Base-by-base conservation (phyloP, 768 basidiomycete genomes). In the Mycena metata region DNA sequence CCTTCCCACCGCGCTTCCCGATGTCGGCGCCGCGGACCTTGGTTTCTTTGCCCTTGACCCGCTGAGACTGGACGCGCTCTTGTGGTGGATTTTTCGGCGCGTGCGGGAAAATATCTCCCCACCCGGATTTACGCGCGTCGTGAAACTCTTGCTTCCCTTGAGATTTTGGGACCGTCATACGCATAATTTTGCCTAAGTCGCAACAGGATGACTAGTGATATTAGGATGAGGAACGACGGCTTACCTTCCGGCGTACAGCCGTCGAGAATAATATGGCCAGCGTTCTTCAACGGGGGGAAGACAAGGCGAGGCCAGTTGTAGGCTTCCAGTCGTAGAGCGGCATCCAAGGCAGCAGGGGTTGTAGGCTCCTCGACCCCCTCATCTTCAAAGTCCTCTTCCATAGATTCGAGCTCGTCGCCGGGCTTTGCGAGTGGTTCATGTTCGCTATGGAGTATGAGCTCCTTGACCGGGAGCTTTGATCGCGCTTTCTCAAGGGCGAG, bases 61-160 rank as follows among this genome's bases (percentile, higher is more conserved):
- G 78, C 64, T 74, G 76, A 49, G 82, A 80, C 72, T 86, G 83
- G 74, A 83, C 81, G 4, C 91, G 89, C 69, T 90, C 88, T 63
- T 93, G 88, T 0, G 92, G 89, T 8, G 83, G 75, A 75, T 93
- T 94, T 79, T 96, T 96, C 6, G 96, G 89, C 19, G 83, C 79
- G 75, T 98, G 96, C 23, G 98, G 98, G 80, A 99, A 98, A 24
- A 95, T 83, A 77, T 99, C 98, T 21, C 98, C 98, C 96, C 97
- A 99, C 12, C 79, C 80, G 0, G 94, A 90, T 81, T 99, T 98
- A 41, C 96, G 90, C 3, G 96, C 96, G 77, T 99, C 98, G 76
- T 98, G 96, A 76, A 90, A 99, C 0, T 89, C 86, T 74, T 98
- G 96, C 78, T 95, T 96, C n/a, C 96, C 96, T 80, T 96, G 96